Evolutionary conservation across 139 green algal species (phyloP).

Genomic region (Chlorella sp.): DNA sequence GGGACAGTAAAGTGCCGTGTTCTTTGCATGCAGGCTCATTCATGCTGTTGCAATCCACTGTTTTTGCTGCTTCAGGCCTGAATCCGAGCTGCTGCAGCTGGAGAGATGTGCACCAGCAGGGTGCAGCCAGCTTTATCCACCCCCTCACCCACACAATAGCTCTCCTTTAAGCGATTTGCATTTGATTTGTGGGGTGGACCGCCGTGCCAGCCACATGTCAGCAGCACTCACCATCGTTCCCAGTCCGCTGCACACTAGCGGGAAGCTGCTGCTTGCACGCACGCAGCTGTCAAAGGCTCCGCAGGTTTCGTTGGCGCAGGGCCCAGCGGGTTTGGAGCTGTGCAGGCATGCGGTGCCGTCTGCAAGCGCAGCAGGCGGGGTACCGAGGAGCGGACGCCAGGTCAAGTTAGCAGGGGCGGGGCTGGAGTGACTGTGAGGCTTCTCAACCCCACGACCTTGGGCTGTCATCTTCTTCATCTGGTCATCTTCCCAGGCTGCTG

Average conservation of each 20-base stretch:
- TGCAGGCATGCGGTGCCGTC: not conserved
- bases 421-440: not conserved
- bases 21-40: too few relatives aligned
- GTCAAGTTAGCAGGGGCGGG: not conserved
- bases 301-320: not conserved
- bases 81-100: too few relatives aligned
- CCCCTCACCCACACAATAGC: not conserved
- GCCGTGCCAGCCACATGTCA: not conserved
- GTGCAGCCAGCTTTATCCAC: too few relatives aligned
- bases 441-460: too few relatives aligned
- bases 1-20: not conserved
- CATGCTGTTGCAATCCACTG: too few relatives aligned
- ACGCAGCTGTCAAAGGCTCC: not conserved
- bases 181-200: not conserved
- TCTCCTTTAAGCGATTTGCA: not conserved
- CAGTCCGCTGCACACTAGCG: not conserved
- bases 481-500: too few relatives aligned
- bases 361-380: not conserved
- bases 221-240: not conserved
- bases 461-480: too few relatives aligned
- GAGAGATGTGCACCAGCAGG: too few relatives aligned
- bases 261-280: not conserved
- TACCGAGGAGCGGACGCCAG: too few relatives aligned
- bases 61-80: too few relatives aligned
- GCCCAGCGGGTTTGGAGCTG: not conserved